phyloP scores from a whole-genome alignment of 257 asterid species.

The Fraxinus anomala region DNA sequence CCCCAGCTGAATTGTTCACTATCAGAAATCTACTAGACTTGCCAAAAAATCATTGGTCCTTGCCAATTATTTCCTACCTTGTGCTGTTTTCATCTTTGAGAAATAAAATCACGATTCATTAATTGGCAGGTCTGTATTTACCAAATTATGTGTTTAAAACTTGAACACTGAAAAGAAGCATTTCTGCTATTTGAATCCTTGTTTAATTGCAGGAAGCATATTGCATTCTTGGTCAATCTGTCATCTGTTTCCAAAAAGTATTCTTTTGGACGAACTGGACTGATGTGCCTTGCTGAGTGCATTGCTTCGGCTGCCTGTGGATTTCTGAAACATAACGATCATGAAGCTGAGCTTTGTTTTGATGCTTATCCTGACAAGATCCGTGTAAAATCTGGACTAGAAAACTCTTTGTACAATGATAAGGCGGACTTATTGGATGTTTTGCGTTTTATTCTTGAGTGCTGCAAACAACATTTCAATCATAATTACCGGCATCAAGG shows the following conservation, averaged over 20 bases:
- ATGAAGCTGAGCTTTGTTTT: conserved; percentile 26
- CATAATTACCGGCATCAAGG: conserved; percentile 81
- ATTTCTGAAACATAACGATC: conserved; percentile 33
- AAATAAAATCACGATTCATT: not conserved
- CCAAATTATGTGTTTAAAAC: conserved; percentile 5
- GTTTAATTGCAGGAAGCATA: conserved; percentile 53
- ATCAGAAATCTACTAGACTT: not conserved
- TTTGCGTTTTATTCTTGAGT: conserved; percentile 71
- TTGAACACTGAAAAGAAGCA: not conserved
- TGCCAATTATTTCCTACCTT: not conserved
- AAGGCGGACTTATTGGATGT: conserved; percentile 65
- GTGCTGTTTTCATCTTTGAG: conserved; percentile 8
- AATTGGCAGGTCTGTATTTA: not conserved
- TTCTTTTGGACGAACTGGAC: conserved; percentile 89
- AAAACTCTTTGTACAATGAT: conserved; percentile 36
- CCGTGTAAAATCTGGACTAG: conserved; percentile 39
- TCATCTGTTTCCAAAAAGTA: conserved; percentile 58
- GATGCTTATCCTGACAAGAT: conserved; percentile 37
- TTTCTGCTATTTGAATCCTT: conserved; percentile 28
- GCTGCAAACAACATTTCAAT: conserved; percentile 88
- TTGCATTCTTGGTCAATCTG: conserved; percentile 61
- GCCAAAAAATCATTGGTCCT: conserved; percentile 4
- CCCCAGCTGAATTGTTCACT: not conserved
- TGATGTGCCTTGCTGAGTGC: conserved; percentile 85
- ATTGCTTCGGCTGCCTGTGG: conserved; percentile 77